Base-by-base conservation (phyloP, 768 basidiomycete species). In the Boletus sensibilis region DNA sequence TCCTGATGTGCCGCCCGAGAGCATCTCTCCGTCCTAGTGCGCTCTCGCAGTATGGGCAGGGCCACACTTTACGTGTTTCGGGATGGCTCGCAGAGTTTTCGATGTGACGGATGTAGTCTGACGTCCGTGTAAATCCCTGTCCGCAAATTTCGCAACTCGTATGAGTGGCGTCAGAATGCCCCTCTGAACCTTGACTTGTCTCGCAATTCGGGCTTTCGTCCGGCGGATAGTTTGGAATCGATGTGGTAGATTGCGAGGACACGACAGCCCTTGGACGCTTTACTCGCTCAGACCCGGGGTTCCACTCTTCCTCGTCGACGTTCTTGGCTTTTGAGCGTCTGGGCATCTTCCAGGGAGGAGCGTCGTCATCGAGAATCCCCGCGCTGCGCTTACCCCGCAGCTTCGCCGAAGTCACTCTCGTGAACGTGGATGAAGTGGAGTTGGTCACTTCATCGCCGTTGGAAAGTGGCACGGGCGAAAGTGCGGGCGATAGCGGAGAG, bases 1-100 rank as follows among this genome's bases (percentile, higher is more conserved):
- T 60, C 14, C 50, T 63, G 14, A 70, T 55, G 34, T 69, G 68
- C 1, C 68, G 57, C 27, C 20, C 29, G 0, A 72, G 66, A 4
- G 68, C 70, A 33, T 69, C 68, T 34, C 54, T 61, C 7, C 68
- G 66, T n/a, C 68, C 65, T n/a, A 69, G 29, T 0, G 31, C 13
- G 5, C 50, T 63, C 1, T 66, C 35, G 23, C 68, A 69, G 31
- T 60, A 41, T 7, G 56, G 54, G 12, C 68, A 69, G 1, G 59
- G 65, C 67, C 68, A 68, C 35, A 67, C n/a, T 35, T 57, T 67
- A 3, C 68, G 62, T 0, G 67, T 68, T 16, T 62, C 67, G 0
- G 66, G 66, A 47, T 69, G 66, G 14, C 13, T 56, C 0, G 59
- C 25, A 2, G 65, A 64, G 16, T 68, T 67, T 43, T 69, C 47